These are phyloP conservation scores for Trichoderma gamsii DNA, from an alignment of 495 filamentous ascomycete genomes.

Conservation along the genomic window DNA sequence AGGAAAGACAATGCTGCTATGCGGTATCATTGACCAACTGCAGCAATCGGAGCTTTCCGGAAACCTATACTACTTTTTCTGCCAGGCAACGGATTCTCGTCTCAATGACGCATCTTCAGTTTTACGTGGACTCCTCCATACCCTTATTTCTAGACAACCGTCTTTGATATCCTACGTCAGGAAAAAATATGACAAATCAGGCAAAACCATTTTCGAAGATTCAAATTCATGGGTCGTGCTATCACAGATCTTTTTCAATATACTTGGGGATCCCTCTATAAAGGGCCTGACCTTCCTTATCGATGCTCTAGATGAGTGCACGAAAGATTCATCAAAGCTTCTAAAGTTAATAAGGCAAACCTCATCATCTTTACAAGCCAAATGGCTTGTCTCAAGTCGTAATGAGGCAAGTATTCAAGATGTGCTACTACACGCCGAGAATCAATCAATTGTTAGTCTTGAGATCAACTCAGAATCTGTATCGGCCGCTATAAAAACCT, in stretches of 20 bases:
- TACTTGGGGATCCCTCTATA: conserved; percentile 27
- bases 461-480: background rate
- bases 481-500: background rate
- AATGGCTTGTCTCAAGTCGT: conserved; percentile 1
- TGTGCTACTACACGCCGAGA: background rate
- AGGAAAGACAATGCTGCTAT: conserved; percentile 47
- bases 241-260: conserved; percentile 27
- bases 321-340: conserved; percentile 21
- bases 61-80: conserved; percentile 41
- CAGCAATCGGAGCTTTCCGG: conserved; percentile 3
- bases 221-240: conserved; percentile 29
- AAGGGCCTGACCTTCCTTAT: conserved; percentile 19
- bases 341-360: conserved; percentile 25
- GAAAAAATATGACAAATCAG: conserved; percentile 25
- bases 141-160: conserved; percentile 29
- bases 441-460: background rate
- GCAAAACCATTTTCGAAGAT: conserved; percentile 29
- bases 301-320: conserved; percentile 45
- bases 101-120: conserved; percentile 39
- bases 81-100: conserved; percentile 29
- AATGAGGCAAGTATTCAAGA: background rate
- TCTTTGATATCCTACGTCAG: conserved; percentile 28
- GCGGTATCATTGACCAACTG: conserved; percentile 35
- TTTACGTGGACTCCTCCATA: conserved; percentile 37
- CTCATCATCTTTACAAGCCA: background rate